Conservation (phyloP, 176 grass and related monocot genomes). For the Phoenix roebelenii region DNA sequence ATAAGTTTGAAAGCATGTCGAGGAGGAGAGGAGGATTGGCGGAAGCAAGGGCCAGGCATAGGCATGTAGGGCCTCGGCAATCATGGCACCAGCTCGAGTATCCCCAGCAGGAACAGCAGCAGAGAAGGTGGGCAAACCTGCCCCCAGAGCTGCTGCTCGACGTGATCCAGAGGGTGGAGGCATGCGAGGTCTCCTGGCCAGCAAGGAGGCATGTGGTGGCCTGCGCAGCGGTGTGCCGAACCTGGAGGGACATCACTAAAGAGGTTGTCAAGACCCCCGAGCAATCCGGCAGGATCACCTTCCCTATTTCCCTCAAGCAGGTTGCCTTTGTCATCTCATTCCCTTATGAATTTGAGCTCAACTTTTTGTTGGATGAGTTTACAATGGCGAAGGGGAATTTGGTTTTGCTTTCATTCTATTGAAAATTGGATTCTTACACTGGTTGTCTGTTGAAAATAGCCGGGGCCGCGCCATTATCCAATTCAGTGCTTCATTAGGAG, state of each 20-base stretch:
- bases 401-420: too few species aligned
- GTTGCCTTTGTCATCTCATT: conserved; percentile 17
- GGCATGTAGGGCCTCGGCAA: conserved; percentile 36
- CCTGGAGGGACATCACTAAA: conserved; percentile 81
- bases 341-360: too few species aligned
- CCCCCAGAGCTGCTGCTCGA: conserved; percentile 90
- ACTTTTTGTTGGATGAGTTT: too few species aligned
- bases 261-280: conserved; percentile 81
- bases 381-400: too few species aligned
- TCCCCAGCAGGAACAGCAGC: conserved; percentile 26
- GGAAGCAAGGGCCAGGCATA: conserved; percentile 31
- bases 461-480: conserved; percentile 62
- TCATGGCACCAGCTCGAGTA: conserved; percentile 49
- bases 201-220: conserved; percentile 71
- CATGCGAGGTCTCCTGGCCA: conserved; percentile 71
- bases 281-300: conserved; percentile 85
- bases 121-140: conserved; percentile 84
- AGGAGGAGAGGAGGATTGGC: conserved; percentile 31
- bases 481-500: conserved; percentile 89
- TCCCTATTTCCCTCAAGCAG: conserved; percentile 98
- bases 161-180: conserved; percentile 86
- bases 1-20: conserved; percentile 74
- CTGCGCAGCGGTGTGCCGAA: conserved; percentile 80
- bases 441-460: conserved; percentile 35
- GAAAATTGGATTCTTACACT: not conserved